Base-by-base conservation (phyloP, 305 asterid species). In the Solanum hybrid region DNA sequence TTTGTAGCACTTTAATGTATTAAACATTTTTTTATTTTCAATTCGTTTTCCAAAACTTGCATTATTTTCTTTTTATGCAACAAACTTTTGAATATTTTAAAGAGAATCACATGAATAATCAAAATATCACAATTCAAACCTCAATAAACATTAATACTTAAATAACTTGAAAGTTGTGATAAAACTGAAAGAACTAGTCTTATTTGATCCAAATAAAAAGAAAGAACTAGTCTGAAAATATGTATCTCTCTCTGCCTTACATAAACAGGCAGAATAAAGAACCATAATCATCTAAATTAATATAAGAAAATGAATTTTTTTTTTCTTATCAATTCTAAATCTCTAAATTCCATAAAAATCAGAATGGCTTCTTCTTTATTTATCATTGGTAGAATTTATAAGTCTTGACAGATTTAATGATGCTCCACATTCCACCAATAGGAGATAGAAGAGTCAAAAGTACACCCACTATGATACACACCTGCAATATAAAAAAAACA, bases 371-470 rank as follows among this genome's bases (percentile, higher is more conserved):
- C n/a, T 37, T 51, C 75, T 51, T 51, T 39, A 38, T 39, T 38
- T 14, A 34, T 87, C 73, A 91, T 72, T 91, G 92, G 94, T 92
- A 95, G 91, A 94, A 92, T 38, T 92, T 79, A 91, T 95, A 95
- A 57, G 39, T 89, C 91, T 92, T 94, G 89, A 95, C 93, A 32
- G 94, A 90, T 9, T 89, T 27, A 31, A 96, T 93, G 87, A 96
- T 95, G 87, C 92, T 93, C 93, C 96, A 92, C 31, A 96, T 68
- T 7, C 97, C 98, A 77, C 98, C 98, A 89, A 96, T 95, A 12
- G 98, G 98, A 36, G 97, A 90, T 29, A 94, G 3, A 41, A 80
- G 4, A 94, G 94, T 94, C 92, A 96, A 68, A 3, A 88, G 1
- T 3, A 94, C 39, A 20, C 98, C 98, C 6, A 93, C 29, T 7